Evolutionary conservation across 345 rosid species (phyloP).

Genomic region (Populus nigra): DNA sequence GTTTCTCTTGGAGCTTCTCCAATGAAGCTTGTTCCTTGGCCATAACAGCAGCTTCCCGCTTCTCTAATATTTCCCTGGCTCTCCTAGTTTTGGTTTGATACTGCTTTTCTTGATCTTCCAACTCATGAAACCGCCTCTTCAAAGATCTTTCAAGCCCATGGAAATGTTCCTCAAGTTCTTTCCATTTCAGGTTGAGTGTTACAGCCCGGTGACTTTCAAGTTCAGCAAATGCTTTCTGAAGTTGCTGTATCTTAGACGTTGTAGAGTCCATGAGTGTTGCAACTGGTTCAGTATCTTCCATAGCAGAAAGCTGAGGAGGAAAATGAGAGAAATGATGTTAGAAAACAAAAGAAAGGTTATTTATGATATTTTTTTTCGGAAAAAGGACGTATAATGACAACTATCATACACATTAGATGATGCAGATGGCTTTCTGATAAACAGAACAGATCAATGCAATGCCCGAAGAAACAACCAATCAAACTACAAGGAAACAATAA

Average conservation of each 20-base stretch:
- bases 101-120: slow-evolving; percentile 93
- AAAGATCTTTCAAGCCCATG: slow-evolving; percentile 95
- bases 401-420: background rate
- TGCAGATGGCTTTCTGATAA: background rate
- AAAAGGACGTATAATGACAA: background rate
- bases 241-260: slow-evolving; percentile 86
- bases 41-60: slow-evolving; percentile 74
- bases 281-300: slow-evolving; percentile 76
- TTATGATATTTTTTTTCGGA: background rate
- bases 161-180: slow-evolving; percentile 95
- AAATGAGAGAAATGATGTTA: background rate
- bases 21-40: slow-evolving; percentile 78
- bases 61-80: slow-evolving; percentile 70
- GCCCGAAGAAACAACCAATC: background rate
- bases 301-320: slow-evolving; percentile 38
- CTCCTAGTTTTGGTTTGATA: slow-evolving; percentile 68
- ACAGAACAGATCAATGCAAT: background rate
- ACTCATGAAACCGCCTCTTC: slow-evolving; percentile 95
- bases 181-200: slow-evolving; percentile 90
- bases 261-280: slow-evolving; percentile 80
- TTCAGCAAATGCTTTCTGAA: slow-evolving; percentile 98
- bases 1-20: slow-evolving; percentile 81
- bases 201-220: slow-evolving; percentile 91
- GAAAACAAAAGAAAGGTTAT: background rate
- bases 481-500: background rate